A percentile compares a stretch with the other conserved stretches of the same genome.
phyloP scores from a whole-genome alignment of 371 early-diverging fungal species.

The Nematocida ironsii region DNA sequence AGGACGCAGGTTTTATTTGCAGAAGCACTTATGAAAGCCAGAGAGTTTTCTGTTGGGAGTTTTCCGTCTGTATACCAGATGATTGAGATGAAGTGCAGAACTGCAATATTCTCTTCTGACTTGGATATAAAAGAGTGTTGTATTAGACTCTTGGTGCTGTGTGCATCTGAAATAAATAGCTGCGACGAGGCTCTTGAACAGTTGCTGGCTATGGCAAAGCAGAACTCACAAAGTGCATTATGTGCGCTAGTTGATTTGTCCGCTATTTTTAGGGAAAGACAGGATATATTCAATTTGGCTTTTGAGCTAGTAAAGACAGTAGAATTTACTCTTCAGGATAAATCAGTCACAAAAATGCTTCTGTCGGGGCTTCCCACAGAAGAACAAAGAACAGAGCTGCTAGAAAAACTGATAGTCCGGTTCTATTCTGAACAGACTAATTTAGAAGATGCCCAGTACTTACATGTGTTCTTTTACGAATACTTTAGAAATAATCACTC shows the following conservation, averaged over 20 bases:
- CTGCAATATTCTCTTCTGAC: neutral
- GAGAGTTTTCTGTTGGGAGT: neutral
- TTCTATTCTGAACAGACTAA: slow-evolving; percentile 34
- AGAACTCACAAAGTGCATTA: slow-evolving; percentile 8
- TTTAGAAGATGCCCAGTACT: slow-evolving; percentile 36
- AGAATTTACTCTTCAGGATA: slow-evolving; percentile 1
- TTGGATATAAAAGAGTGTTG: neutral
- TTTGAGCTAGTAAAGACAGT: neutral
- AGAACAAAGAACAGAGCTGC: slow-evolving; percentile 14
- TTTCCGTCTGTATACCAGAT: slow-evolving; percentile 8
- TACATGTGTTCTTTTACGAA: slow-evolving; percentile 47
- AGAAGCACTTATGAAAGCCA: slow-evolving; percentile 17
- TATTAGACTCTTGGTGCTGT: slow-evolving; percentile 7
- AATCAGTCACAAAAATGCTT: slow-evolving; percentile 10
- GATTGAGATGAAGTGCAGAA: slow-evolving; percentile 10
- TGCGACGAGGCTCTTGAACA: neutral
- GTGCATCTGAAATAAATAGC: neutral
- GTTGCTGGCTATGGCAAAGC: neutral
- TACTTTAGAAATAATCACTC: slow-evolving; percentile 45
- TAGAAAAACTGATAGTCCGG: slow-evolving; percentile 8
- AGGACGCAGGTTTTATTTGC: slow-evolving; percentile 26
- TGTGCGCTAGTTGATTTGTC: slow-evolving; percentile 34
- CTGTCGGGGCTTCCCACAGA: slow-evolving; percentile 27
- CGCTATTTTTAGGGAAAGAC: slow-evolving; percentile 18
- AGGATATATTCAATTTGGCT: neutral